These are phyloP conservation scores for Bombardia bombarda DNA, from an alignment of 495 filamentous ascomycete species.

Conservation along the genomic window DNA sequence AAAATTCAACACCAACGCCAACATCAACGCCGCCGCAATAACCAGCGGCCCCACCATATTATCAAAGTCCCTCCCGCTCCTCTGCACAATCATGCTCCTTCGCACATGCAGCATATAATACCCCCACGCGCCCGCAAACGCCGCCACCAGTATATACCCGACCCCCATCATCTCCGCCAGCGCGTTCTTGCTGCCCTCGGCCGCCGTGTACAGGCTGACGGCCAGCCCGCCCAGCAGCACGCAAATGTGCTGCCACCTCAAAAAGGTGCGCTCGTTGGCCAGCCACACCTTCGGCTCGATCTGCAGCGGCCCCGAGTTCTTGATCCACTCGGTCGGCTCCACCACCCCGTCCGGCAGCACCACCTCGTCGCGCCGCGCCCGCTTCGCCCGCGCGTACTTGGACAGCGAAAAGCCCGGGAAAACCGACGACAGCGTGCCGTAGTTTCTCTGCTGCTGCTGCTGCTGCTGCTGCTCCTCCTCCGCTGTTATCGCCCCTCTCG, in stretches of 20 bases:
- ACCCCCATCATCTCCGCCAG: constrained; percentile 69
- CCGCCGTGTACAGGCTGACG: constrained; percentile 84
- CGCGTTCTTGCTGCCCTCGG: constrained; percentile 49
- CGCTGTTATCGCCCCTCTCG: constrained; percentile 22
- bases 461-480: neutral
- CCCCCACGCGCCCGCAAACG: constrained; percentile 81
- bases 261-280: constrained; percentile 92
- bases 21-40: constrained; percentile 68
- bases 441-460: constrained; percentile 17
- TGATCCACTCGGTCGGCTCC: constrained; percentile 77
- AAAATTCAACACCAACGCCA: constrained; percentile 83
- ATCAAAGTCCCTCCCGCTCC: constrained; percentile 90
- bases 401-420: constrained; percentile 70
- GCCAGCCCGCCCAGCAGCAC: constrained; percentile 77
- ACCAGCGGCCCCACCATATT: constrained; percentile 75
- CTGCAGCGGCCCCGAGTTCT: constrained; percentile 80
- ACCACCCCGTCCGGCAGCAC: constrained; percentile 75
- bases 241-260: constrained; percentile 95
- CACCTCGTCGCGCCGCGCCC: constrained; percentile 10
- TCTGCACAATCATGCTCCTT: constrained; percentile 65
- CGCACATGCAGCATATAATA: constrained; percentile 72
- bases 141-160: constrained; percentile 72
- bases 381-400: constrained; percentile 53
- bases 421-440: constrained; percentile 46
- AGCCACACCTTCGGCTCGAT: constrained; percentile 98